Conservation (phyloP, 2,329 filamentous ascomycete species). For the Bisporella sp. region DNA sequence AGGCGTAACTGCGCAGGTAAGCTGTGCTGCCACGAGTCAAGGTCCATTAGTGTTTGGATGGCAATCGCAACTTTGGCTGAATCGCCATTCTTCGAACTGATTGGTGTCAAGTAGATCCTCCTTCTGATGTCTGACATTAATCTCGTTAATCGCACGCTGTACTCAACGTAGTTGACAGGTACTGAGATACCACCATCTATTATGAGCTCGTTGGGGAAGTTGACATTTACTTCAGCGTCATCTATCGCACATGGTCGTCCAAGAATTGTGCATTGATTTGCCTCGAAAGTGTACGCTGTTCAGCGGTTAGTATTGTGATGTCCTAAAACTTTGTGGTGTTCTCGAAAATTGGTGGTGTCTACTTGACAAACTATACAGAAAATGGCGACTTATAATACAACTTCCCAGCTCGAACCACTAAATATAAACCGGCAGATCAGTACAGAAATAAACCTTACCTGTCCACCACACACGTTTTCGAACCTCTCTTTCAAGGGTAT, state of each 20-base stretch:
- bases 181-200: slow-evolving; percentile 20
- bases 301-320: no score
- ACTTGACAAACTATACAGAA: no score
- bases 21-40: slow-evolving; percentile 21
- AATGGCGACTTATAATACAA: no score
- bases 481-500: slow-evolving; percentile 22
- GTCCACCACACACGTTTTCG: slow-evolving; percentile 27
- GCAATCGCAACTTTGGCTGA: slow-evolving; percentile 15
- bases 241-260: slow-evolving; percentile 24
- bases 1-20: slow-evolving; percentile 18
- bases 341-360: no score
- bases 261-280: slow-evolving; percentile 24
- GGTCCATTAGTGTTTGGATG: slow-evolving; percentile 16
- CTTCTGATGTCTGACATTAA: slow-evolving; percentile 20
- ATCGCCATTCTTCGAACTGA: slow-evolving; percentile 13
- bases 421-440: no score
- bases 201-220: slow-evolving; percentile 21
- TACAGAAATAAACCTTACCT: no score
- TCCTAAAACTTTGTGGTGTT: no score
- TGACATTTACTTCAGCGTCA: slow-evolving; percentile 23
- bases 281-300: slow-evolving; percentile 20
- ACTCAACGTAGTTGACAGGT: slow-evolving; percentile 20
- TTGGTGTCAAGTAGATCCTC: slow-evolving; percentile 21
- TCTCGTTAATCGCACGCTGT: slow-evolving; percentile 17
- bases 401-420: no score